These are phyloP conservation scores for Diaporthe ampelina DNA, from an alignment of 2,329 filamentous ascomycete species.

Conservation along the genomic window DNA sequence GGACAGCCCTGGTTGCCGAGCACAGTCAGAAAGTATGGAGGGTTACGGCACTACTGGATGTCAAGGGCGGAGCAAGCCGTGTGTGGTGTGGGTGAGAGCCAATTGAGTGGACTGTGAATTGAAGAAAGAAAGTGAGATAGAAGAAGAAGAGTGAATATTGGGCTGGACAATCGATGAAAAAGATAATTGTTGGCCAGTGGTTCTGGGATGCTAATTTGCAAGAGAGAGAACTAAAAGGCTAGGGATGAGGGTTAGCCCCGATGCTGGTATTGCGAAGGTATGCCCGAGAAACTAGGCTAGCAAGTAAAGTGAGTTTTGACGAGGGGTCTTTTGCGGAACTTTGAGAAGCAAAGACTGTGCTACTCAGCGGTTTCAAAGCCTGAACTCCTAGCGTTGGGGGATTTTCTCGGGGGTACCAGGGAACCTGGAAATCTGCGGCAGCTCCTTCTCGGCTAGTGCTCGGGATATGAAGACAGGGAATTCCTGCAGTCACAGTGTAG, in stretches of 20 bases:
- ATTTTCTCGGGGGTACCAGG: neutral
- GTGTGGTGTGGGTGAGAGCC: neutral
- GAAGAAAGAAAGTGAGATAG: neutral
- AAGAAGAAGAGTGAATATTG: neutral
- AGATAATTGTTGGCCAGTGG: neutral
- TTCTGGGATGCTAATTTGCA: no score
- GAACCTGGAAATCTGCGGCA: neutral
- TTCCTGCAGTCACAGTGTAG: neutral
- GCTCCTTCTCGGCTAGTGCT: neutral
- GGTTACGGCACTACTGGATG: neutral
- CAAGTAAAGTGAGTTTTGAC: slow-evolving; percentile 23
- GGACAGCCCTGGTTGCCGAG: neutral
- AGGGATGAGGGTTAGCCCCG: neutral
- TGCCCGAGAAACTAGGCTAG: neutral
- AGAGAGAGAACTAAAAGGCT: neutral
- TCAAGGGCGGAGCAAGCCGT: neutral
- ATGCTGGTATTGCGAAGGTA: neutral
- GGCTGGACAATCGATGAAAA: slow-evolving; percentile 3
- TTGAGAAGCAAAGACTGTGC: slow-evolving; percentile 38
- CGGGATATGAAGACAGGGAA: neutral
- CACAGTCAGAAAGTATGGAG: slow-evolving; percentile 12
- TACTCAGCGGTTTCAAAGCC: slow-evolving; percentile 30
- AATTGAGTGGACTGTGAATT: neutral
- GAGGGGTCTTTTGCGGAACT: slow-evolving; percentile 34
- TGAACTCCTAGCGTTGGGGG: slow-evolving; percentile 22